Conservation (phyloP, 352 stramenopile genomes). For the Phytophthora capsici region DNA sequence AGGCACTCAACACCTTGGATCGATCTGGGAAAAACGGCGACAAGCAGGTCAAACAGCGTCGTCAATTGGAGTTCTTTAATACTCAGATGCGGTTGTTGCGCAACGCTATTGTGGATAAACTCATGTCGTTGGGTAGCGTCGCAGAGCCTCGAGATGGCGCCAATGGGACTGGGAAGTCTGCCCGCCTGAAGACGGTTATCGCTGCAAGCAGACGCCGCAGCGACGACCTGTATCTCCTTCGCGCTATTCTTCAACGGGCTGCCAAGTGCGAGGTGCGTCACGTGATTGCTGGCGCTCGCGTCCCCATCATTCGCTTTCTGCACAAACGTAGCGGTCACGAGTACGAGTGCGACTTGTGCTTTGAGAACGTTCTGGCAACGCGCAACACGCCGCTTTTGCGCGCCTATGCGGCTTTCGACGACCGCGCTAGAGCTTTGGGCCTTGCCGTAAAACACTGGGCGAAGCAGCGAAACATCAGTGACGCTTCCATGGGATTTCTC, state of each 20-base stretch:
- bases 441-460: slow-evolving; percentile 98
- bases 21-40: slow-evolving; percentile 37
- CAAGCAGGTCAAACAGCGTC: slow-evolving; percentile 39
- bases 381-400: slow-evolving; percentile 85
- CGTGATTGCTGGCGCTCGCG: slow-evolving; percentile 73
- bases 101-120: slow-evolving; percentile 39
- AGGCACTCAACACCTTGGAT: slow-evolving; percentile 42
- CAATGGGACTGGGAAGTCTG: slow-evolving; percentile 21
- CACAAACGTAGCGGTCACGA: slow-evolving; percentile 48
- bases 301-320: slow-evolving; percentile 85
- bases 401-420: slow-evolving; percentile 78
- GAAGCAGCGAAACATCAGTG: slow-evolving; percentile 96
- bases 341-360: slow-evolving; percentile 85
- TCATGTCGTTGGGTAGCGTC: slow-evolving; percentile 20
- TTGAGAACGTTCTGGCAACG: slow-evolving; percentile 82
- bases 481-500: slow-evolving; percentile 95
- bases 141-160: slow-evolving; percentile 8
- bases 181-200: slow-evolving; percentile 45
- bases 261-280: slow-evolving; percentile 62
- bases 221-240: slow-evolving; percentile 62
- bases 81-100: slow-evolving; percentile 43
- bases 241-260: slow-evolving; percentile 48
- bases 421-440: slow-evolving; percentile 87
- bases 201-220: slow-evolving; percentile 44
- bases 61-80: slow-evolving; percentile 55